Evolutionary conservation across 257 asterid species (phyloP).

Genomic region (Nicotiana tabacum): DNA sequence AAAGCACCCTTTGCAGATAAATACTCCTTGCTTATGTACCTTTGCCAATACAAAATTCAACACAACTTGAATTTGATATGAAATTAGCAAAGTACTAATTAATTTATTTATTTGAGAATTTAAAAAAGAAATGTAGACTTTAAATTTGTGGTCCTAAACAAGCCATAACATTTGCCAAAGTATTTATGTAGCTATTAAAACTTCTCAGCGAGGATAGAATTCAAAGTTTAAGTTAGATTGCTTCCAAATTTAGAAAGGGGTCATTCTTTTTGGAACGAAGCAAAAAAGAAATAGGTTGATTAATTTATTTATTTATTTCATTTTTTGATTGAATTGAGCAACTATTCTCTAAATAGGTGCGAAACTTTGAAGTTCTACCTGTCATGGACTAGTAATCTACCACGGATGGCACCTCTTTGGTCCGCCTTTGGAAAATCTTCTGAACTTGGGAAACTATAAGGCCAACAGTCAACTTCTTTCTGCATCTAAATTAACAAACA

Average conservation of each 20-base stretch:
- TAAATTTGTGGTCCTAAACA: too few relatives aligned
- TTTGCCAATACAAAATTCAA: neutral
- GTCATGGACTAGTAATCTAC: slow-evolving; percentile 67
- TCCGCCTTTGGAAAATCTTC: slow-evolving; percentile 55
- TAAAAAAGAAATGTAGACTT: too few relatives aligned
- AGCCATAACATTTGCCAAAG: too few relatives aligned
- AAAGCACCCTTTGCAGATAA: slow-evolving; percentile 63
- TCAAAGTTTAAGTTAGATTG: too few relatives aligned
- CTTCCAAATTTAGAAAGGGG: too few relatives aligned
- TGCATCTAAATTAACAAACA: slow-evolving; percentile 27
- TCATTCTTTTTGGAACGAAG: too few relatives aligned
- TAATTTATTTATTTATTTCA: too few relatives aligned
- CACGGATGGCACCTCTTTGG: slow-evolving; percentile 57
- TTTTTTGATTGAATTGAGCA: neutral
- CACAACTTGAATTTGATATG: neutral
- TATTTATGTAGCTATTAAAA: too few relatives aligned
- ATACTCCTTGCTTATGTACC: slow-evolving; percentile 41
- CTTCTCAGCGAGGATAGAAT: too few relatives aligned
- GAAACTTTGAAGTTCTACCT: slow-evolving; percentile 28
- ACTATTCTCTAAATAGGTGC: neutral
- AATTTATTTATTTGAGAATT: neutral
- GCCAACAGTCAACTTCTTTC: slow-evolving; percentile 54
- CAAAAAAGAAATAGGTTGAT: too few relatives aligned
- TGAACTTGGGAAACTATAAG: slow-evolving; percentile 75
- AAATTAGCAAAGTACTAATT: neutral